Evolutionary conservation across 805 yeast species (phyloP).

Genomic region (Phaffomyces thermotolerans): DNA sequence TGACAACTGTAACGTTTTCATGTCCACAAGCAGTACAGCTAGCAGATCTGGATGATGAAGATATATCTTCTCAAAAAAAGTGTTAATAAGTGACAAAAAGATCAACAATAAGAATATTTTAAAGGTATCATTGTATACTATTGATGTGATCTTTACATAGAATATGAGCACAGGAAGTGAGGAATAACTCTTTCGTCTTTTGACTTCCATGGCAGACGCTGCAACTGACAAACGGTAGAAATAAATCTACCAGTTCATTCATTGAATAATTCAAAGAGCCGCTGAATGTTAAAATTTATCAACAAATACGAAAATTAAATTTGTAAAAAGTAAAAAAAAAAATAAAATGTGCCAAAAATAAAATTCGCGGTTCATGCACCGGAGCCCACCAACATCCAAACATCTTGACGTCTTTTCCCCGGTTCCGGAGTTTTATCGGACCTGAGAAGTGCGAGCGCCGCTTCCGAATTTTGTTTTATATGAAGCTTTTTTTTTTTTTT

Average conservation of each 20-base stretch:
- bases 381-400: not conserved
- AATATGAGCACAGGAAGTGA: slow-evolving; percentile 34
- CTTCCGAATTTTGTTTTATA: too few relatives aligned
- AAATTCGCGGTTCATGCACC: not conserved
- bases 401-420: too few relatives aligned
- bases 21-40: slow-evolving; percentile 15
- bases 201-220: slow-evolving; percentile 23
- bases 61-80: not conserved
- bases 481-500: too few relatives aligned
- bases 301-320: too few relatives aligned
- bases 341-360: too few relatives aligned
- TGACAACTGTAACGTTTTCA: slow-evolving; percentile 13
- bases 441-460: too few relatives aligned
- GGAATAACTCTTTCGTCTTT: slow-evolving; percentile 19
- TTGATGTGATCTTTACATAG: slow-evolving; percentile 26
- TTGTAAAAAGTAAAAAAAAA: not conserved
- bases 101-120: not conserved
- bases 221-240: slow-evolving; percentile 28
- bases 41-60: not conserved
- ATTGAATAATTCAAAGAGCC: not conserved
- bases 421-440: too few relatives aligned
- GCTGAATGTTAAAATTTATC: too few relatives aligned
- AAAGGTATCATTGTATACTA: not conserved
- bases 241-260: slow-evolving; percentile 9
- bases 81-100: not conserved